A percentile compares a stretch with the other conserved stretches of the same genome.
Conservation (phyloP, 108 stramenopile genomes). For the Conticribra guillardii region DNA sequence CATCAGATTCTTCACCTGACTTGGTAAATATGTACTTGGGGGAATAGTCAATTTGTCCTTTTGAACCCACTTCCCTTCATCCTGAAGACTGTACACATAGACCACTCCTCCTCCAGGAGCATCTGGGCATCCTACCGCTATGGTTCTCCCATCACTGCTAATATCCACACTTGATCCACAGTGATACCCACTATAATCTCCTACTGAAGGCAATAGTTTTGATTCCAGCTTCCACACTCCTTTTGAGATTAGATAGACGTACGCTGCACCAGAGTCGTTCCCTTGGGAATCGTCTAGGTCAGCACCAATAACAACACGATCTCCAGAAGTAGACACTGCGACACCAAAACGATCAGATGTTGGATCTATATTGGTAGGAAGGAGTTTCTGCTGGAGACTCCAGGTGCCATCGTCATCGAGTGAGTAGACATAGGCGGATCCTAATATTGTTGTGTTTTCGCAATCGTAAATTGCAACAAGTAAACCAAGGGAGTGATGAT, state of each 20-base stretch:
- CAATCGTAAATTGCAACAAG: no score
- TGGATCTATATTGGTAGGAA: slow-evolving; percentile 29
- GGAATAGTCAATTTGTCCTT: slow-evolving; percentile 13
- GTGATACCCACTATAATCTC: slow-evolving; percentile 9
- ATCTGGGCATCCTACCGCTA: slow-evolving; percentile 29
- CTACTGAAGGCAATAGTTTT: slow-evolving; percentile 20
- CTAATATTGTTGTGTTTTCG: no score
- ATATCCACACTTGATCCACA: slow-evolving; percentile 36
- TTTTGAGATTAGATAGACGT: slow-evolving; percentile 27
- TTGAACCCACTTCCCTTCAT: slow-evolving; percentile 29
- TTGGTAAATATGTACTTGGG: slow-evolving; percentile 7
- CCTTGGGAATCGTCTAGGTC: slow-evolving; percentile 34
- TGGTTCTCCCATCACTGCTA: slow-evolving; percentile 31
- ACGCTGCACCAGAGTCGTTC: slow-evolving; percentile 30
- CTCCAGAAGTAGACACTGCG: slow-evolving; percentile 28
- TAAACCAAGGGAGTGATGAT: no score
- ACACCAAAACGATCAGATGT: slow-evolving; percentile 30
- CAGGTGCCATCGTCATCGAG: slow-evolving; percentile 40
- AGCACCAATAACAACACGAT: slow-evolving; percentile 31
- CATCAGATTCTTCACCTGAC: neutral
- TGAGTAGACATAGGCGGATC: slow-evolving; percentile 38
- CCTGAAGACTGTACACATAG: slow-evolving; percentile 20
- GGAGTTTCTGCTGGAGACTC: slow-evolving; percentile 37
- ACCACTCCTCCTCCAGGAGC: slow-evolving; percentile 25
- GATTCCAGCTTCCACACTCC: slow-evolving; percentile 42